Conservation (phyloP, 768 basidiomycete genomes). For the Lactarius sanguifluus region DNA sequence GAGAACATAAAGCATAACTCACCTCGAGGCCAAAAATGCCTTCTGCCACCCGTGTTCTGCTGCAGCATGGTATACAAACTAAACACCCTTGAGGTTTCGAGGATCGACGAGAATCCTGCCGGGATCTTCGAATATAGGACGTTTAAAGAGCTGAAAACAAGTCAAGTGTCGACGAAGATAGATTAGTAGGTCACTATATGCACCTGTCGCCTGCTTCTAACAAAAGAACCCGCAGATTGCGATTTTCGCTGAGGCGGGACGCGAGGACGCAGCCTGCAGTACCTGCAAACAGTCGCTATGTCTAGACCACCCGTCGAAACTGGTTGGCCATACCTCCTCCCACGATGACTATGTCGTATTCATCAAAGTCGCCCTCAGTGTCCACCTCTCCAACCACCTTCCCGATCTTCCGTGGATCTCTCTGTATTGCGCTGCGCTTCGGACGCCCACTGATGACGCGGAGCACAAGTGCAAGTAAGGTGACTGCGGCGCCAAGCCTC, state of each 20-base stretch:
- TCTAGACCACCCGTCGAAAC: neutral
- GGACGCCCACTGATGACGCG: conserved; percentile 8
- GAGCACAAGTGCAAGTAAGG: conserved; percentile 7
- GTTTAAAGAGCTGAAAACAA: conserved; percentile 15
- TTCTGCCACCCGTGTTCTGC: conserved; percentile 44
- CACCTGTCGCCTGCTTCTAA: conserved; percentile 65
- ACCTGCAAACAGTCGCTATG: conserved; percentile 37
- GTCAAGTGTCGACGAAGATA: neutral
- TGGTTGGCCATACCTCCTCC: conserved; percentile 37
- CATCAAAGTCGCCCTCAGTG: conserved; percentile 29
- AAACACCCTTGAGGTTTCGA: conserved; percentile 51
- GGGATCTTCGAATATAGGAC: conserved; percentile 26
- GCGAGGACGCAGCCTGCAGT: conserved; percentile 65
- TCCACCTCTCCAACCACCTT: conserved; percentile 9
- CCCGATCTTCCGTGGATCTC: conserved; percentile 10
- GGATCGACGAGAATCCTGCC: conserved; percentile 36
- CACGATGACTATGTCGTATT: conserved; percentile 41
- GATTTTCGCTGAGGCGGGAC: conserved; percentile 56
- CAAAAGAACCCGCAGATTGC: conserved; percentile 51
- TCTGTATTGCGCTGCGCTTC: conserved; percentile 13
- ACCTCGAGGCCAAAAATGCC: conserved; percentile 69
- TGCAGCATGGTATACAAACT: conserved; percentile 59
- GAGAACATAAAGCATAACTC: neutral
- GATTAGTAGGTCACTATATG: conserved; percentile 3
- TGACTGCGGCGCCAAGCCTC: conserved; percentile 8